phyloP scores from a whole-genome alignment of 805 yeast genomes.

The Barnettozyma pratensis region DNA sequence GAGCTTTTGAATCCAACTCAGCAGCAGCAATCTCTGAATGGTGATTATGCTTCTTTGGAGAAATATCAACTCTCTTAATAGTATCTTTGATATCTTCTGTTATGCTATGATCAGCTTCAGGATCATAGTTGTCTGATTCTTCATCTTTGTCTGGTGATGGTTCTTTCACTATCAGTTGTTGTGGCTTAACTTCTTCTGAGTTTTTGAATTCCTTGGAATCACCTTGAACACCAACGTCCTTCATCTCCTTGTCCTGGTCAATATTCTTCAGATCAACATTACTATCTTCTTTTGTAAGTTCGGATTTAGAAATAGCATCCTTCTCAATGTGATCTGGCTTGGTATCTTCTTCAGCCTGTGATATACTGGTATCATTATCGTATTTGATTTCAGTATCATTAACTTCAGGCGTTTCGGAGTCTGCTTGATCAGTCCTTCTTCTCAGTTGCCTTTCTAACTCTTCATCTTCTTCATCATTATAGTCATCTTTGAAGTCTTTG shows the following conservation, averaged over 20 bases:
- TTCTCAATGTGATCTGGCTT: too few species aligned
- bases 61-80: constrained; percentile 8
- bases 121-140: constrained; percentile 18
- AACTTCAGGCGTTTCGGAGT: not conserved
- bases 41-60: constrained; percentile 1
- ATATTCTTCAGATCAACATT: not conserved
- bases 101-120: constrained; percentile 3
- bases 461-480: constrained; percentile 21
- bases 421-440: not conserved
- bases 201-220: not conserved
- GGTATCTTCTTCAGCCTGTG: too few species aligned
- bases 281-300: not conserved
- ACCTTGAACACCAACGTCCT: not conserved
- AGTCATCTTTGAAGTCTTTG: constrained; percentile 20
- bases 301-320: not conserved
- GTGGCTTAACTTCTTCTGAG: not conserved
- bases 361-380: not conserved
- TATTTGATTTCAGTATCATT: not conserved
- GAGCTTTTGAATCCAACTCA: too few species aligned
- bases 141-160: constrained; percentile 3
- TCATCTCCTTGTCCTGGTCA: not conserved
- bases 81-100: constrained; percentile 3
- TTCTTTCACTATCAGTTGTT: not conserved
- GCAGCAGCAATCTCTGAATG: too few species aligned
- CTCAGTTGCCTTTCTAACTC: constrained; percentile 9